Conservation (phyloP, 345 rosid genomes). For the Boechera stricta region DNA sequence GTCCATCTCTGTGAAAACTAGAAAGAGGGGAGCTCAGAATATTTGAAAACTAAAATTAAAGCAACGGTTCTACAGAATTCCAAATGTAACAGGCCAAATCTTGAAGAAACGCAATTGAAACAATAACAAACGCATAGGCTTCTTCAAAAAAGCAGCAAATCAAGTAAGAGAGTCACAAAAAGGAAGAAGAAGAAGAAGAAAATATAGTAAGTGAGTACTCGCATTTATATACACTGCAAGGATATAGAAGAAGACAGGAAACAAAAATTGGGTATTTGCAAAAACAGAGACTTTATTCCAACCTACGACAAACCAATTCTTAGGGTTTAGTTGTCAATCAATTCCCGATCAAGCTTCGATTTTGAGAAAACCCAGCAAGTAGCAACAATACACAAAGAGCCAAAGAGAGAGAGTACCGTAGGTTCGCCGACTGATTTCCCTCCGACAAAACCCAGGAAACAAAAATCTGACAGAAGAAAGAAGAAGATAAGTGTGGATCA, state of each 20-base stretch:
- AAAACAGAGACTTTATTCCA: background rate
- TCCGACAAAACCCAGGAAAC: background rate
- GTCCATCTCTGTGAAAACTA: too few species aligned
- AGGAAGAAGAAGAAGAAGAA: background rate
- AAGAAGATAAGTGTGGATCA: conserved; percentile 4
- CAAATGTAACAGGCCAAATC: background rate
- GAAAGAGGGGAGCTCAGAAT: too few species aligned
- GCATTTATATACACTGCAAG: background rate
- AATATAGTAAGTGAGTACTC: background rate
- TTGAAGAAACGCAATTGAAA: background rate
- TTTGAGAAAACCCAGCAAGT: background rate
- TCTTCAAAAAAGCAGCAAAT: background rate
- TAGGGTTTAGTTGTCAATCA: background rate
- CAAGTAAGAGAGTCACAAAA: background rate
- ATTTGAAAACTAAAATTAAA: too few species aligned
- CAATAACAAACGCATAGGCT: background rate
- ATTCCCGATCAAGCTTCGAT: background rate
- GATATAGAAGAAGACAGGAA: background rate
- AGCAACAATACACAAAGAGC: background rate
- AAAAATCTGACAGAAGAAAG: conserved; percentile 6
- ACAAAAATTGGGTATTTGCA: background rate
- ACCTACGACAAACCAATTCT: background rate
- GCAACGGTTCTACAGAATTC: too few species aligned
- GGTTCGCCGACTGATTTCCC: background rate
- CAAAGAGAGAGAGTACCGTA: conserved; percentile 23